A percentile compares a stretch with the other conserved stretches of the same genome.
Evolutionary conservation across 768 basidiomycete genomes (phyloP).

Genomic region (Hortiboletus flavorubellus): DNA sequence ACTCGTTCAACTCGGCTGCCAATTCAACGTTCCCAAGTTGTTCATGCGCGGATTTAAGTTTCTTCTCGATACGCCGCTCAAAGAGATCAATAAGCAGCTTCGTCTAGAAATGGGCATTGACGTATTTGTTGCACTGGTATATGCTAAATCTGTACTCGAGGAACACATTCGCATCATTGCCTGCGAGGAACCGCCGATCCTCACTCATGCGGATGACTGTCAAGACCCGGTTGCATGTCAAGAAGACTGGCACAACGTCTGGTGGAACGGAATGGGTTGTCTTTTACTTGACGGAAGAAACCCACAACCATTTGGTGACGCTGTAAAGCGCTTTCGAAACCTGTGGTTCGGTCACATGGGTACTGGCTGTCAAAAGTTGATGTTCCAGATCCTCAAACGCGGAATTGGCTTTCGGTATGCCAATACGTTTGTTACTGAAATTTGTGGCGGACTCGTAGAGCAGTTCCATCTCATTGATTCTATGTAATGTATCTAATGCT

Average conservation of each 20-base stretch:
- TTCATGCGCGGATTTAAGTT: background rate
- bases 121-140: background rate
- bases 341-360: background rate
- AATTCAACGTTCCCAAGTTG: background rate
- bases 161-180: background rate
- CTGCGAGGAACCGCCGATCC: background rate
- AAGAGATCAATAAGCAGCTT: background rate
- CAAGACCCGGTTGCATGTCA: too few relatives aligned
- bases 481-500: too few relatives aligned
- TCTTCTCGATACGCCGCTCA: background rate
- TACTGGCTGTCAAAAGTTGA: background rate
- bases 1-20: background rate
- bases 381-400: background rate
- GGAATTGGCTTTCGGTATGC: too few relatives aligned
- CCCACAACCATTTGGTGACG: background rate
- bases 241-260: background rate
- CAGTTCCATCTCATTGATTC: too few relatives aligned
- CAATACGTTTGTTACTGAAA: too few relatives aligned
- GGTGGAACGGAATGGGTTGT: background rate
- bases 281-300: background rate
- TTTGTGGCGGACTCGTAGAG: too few relatives aligned
- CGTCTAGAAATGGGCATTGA: background rate
- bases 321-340: background rate
- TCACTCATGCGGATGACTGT: background rate
- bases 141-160: background rate